A percentile compares a stretch with the other conserved stretches of the same genome.
phyloP scores from a whole-genome alignment of 257 asterid species.

The Fraxinus pennsylvanica region DNA sequence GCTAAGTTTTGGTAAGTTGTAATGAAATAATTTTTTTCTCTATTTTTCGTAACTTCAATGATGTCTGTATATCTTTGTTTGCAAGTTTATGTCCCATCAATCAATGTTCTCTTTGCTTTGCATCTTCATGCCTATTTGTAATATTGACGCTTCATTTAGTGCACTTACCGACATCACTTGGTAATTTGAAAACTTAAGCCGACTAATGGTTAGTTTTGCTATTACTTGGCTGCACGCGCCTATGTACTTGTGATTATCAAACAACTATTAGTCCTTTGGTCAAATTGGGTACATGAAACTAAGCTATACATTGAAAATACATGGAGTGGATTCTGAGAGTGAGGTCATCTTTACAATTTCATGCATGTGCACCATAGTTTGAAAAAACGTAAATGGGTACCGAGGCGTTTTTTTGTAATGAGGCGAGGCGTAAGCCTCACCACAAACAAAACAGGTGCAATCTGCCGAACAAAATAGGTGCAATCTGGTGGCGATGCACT shows the following conservation, averaged over 20 bases:
- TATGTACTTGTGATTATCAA: slow-evolving; percentile 7
- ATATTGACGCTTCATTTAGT: not conserved
- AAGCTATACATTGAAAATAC: slow-evolving; percentile 4
- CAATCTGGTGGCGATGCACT: too few relatives aligned
- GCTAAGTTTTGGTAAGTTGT: slow-evolving; percentile 22
- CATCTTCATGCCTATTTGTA: not conserved
- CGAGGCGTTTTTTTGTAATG: too few relatives aligned
- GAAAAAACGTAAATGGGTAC: too few relatives aligned
- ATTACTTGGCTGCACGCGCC: not conserved
- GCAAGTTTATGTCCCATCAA: not conserved
- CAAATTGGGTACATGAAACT: not conserved
- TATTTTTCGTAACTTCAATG: not conserved
- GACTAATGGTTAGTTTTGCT: slow-evolving; percentile 1
- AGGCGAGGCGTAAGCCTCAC: too few relatives aligned
- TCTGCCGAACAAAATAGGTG: too few relatives aligned
- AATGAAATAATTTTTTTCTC: not conserved
- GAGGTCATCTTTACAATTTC: too few relatives aligned
- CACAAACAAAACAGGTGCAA: too few relatives aligned
- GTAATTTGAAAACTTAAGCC: too few relatives aligned
- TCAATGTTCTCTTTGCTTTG: not conserved
- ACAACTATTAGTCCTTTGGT: not conserved
- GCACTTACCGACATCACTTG: not conserved
- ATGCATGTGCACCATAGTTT: too few relatives aligned
- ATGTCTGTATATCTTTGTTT: not conserved
- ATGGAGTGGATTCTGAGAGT: not conserved